A percentile compares a stretch with the other conserved stretches of the same genome.
Evolutionary conservation across 2,329 filamentous ascomycete species (phyloP).

Genomic region (Pochonia chlamydosporia): DNA sequence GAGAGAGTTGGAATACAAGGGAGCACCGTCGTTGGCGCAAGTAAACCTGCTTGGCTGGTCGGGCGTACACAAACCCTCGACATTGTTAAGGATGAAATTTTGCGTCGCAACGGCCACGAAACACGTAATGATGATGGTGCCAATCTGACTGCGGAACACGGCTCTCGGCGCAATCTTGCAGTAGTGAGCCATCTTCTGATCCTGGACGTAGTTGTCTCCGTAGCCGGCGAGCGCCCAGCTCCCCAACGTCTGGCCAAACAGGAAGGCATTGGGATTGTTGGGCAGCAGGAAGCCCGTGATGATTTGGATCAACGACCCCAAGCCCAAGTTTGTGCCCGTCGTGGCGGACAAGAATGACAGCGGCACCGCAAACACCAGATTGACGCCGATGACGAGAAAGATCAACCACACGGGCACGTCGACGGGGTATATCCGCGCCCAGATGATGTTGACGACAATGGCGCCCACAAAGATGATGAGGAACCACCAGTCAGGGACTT

Average conservation of each 20-base stretch:
- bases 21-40: constrained; percentile 42
- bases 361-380: constrained; percentile 35
- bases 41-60: constrained; percentile 35
- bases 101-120: constrained; percentile 39
- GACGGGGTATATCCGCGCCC: constrained; percentile 20
- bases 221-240: constrained; percentile 24
- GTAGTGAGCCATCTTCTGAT: constrained; percentile 47
- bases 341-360: constrained; percentile 38
- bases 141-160: constrained; percentile 41
- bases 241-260: constrained; percentile 18
- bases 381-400: constrained; percentile 33
- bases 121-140: constrained; percentile 39
- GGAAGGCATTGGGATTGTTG: constrained; percentile 18
- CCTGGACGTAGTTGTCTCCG: constrained; percentile 36
- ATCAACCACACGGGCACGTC: constrained; percentile 32
- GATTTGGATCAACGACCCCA: constrained; percentile 36
- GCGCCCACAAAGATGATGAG: constrained; percentile 29
- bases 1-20: constrained; percentile 28
- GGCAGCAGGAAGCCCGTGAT: constrained; percentile 24
- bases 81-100: constrained; percentile 32
- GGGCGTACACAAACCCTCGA: constrained; percentile 25
- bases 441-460: constrained; percentile 23
- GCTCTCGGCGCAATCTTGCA: constrained; percentile 42
- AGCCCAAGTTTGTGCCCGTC: constrained; percentile 36
- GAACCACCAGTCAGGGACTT: constrained; percentile 44